Evolutionary conservation across 352 stramenopile genomes (phyloP), one percentile per base, ranked within the genome.

Genomic region (Phytophthora lateralis): DNA sequence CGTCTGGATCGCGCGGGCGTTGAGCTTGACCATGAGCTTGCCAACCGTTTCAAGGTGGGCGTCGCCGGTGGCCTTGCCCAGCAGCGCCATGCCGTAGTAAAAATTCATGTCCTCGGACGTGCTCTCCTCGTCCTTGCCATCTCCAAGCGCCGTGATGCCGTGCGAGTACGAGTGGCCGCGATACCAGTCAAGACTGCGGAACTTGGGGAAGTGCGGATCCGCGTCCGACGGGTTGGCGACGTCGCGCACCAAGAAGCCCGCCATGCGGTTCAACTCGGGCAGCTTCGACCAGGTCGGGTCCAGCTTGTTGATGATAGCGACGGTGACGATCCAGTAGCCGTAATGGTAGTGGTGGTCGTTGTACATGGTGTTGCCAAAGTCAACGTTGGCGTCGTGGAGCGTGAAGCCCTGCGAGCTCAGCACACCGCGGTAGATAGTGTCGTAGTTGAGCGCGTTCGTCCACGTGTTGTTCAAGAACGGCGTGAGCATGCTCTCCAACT

Each of bases 361-460:
- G 70, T 82, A 82, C 70, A 82, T 75, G 55, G 73, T 68, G 68
- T 82, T 82, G 38, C 75, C 76, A 44, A 85, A 85, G 53, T 85
- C 76, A 12, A 75, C 70, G 51, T 78, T 77, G 37, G 63, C 18
- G 46, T 82, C 60, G 15, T 78, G 54, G 0, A 67, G 60, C 14
- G 44, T 68, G 60, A 85, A 85, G 8, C 73, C 76, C 48, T 85
- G 64, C 11, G 66, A 72, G 64, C 76, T 82, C 43, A 85, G 47
- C 10, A 85, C 55, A 29, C 76, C 76, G 5, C 73, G 61, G 50
- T 81, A 85, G 10, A 82, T 42, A 0, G 53, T 69, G 41, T 85
- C 76, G 46, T 85, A 85, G n/a, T 75, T 66, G 18, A 85, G 71
- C 32, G 51, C 21, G 51, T 81, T 71, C 3, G 63, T 72, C 73